phyloP scores from a whole-genome alignment of 1,139 yeast genomes.

The Tardiomyces digboiensis region DNA sequence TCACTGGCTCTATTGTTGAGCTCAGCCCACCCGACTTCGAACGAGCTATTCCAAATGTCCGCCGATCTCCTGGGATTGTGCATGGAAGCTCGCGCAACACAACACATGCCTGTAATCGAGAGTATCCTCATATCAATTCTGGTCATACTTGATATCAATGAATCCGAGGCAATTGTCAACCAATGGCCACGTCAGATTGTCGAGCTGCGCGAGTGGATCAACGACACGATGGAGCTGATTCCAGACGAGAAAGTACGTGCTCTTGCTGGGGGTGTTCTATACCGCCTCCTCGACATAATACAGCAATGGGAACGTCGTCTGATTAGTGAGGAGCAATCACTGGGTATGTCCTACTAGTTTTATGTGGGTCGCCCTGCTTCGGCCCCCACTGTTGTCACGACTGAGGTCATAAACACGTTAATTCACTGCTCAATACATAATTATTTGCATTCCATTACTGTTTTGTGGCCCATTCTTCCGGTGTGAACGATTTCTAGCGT shows the following conservation, averaged over 20 bases:
- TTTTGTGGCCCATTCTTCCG: neutral
- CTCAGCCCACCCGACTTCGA: constrained; percentile 46
- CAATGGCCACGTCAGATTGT: constrained; percentile 26
- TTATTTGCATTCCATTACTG: neutral
- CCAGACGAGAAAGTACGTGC: constrained; percentile 39
- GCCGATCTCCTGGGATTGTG: constrained; percentile 40
- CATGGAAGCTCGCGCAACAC: constrained; percentile 11
- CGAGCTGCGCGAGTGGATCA: constrained; percentile 34
- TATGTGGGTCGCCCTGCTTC: too few relatives aligned
- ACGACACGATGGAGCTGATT: constrained; percentile 35
- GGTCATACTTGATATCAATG: constrained; percentile 38
- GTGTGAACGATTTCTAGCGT: neutral
- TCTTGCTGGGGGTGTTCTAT: constrained; percentile 42
- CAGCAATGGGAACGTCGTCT: constrained; percentile 19
- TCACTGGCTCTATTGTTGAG: constrained; percentile 48
- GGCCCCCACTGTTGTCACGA: too few relatives aligned
- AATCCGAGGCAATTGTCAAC: constrained; percentile 30
- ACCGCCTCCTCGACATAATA: constrained; percentile 29
- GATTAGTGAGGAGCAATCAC: constrained; percentile 14
- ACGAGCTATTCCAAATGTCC: constrained; percentile 47
- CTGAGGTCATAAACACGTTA: neutral
- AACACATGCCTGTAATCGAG: constrained; percentile 26
- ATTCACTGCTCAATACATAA: neutral
- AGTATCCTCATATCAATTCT: constrained; percentile 39
- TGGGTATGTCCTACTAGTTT: too few relatives aligned